Percentiles rank a stretch among this genome's conserved stretches.
Conservation (phyloP, 306 rosid species). For the Quercus gilva region DNA sequence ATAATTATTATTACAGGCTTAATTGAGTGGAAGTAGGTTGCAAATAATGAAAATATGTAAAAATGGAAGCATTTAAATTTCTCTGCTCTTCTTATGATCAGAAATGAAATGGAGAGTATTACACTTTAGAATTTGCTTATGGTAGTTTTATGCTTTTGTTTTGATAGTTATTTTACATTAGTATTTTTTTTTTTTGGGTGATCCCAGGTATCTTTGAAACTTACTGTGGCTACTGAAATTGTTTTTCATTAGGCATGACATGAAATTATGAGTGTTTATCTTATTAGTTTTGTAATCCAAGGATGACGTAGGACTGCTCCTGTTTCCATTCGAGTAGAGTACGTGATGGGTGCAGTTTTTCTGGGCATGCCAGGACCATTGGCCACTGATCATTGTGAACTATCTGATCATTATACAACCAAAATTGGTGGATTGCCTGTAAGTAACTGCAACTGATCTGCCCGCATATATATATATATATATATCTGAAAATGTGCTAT, state of each 20-base stretch:
- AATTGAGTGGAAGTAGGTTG: not conserved
- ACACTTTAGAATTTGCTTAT: too few relatives aligned
- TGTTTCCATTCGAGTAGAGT: not conserved
- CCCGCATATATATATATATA: not conserved
- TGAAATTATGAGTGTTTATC: not conserved
- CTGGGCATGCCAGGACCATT: conserved; percentile 88
- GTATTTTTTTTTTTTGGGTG: not conserved
- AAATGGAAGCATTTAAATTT: too few relatives aligned
- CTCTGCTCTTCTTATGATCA: too few relatives aligned
- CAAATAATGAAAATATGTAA: too few relatives aligned
- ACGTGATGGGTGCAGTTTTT: conserved; percentile 39
- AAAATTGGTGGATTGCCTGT: conserved; percentile 94
- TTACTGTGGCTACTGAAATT: not conserved
- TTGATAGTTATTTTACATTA: too few relatives aligned
- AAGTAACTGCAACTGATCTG: conserved; percentile 15
- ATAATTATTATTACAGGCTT: not conserved
- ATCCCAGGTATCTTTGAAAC: not conserved
- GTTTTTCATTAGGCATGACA: not conserved
- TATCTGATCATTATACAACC: conserved; percentile 64
- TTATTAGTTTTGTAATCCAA: not conserved
- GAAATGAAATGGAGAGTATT: too few relatives aligned
- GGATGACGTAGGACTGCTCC: not conserved
- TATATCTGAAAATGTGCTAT: not conserved
- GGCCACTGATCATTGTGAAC: conserved; percentile 56
- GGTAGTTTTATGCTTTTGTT: too few relatives aligned